Conservation (phyloP, 352 stramenopile genomes). For the Phytophthora podocarpi region DNA sequence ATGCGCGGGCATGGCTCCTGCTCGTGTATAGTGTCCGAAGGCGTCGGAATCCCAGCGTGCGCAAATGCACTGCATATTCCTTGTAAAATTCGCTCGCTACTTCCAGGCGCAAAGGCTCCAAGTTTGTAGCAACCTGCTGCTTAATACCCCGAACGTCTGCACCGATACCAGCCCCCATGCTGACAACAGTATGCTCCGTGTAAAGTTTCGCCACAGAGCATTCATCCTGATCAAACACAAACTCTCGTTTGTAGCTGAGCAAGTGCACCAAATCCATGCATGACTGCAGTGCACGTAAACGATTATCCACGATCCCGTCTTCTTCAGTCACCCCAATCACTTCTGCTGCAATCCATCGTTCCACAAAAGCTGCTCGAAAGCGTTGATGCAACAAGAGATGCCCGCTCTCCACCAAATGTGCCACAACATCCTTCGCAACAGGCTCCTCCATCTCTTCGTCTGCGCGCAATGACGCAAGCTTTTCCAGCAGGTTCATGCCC, state of each 20-base stretch:
- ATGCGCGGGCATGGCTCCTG: constrained; percentile 27
- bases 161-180: constrained; percentile 68
- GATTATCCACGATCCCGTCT: constrained; percentile 44
- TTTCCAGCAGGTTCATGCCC: constrained; percentile 52
- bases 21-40: constrained; percentile 44
- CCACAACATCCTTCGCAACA: constrained; percentile 53
- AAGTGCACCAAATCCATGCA: constrained; percentile 88
- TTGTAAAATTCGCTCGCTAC: constrained; percentile 77
- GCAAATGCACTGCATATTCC: constrained; percentile 66
- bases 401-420: constrained; percentile 58
- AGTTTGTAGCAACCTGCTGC: constrained; percentile 73
- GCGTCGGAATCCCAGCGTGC: constrained; percentile 67
- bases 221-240: constrained; percentile 81
- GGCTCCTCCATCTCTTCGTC: constrained; percentile 62
- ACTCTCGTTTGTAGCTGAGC: constrained; percentile 86
- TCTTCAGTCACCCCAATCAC: constrained; percentile 57
- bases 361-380: constrained; percentile 80
- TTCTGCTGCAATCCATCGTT: constrained; percentile 59
- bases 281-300: constrained; percentile 64
- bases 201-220: constrained; percentile 76
- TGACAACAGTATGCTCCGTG: constrained; percentile 74
- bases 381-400: constrained; percentile 72
- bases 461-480: constrained; percentile 42
- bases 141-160: constrained; percentile 69
- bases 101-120: constrained; percentile 69